Percentiles rank a stretch among this genome's conserved stretches.
phyloP scores from a whole-genome alignment of 192 early-diverging fungal genomes.

The Spinellus fusiger region DNA sequence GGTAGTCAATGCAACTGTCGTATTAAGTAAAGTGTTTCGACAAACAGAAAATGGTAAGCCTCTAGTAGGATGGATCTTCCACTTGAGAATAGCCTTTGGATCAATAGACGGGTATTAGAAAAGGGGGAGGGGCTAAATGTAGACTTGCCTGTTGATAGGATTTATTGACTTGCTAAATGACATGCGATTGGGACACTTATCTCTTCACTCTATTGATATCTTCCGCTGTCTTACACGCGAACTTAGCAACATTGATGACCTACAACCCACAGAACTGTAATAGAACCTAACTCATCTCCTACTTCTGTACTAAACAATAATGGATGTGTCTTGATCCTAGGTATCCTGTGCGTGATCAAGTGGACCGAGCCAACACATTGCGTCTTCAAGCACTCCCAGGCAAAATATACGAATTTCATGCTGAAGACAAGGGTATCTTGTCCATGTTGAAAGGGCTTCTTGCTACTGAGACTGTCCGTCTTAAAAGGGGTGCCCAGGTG shows the following conservation, averaged over 20 bases:
- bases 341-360: slow-evolving; percentile 60
- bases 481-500: slow-evolving; percentile 77
- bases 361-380: slow-evolving; percentile 62
- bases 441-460: slow-evolving; percentile 38
- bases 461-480: slow-evolving; percentile 53
- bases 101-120: neutral
- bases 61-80: neutral
- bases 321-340: slow-evolving; percentile 7
- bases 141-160: slow-evolving; percentile 14
- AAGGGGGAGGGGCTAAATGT: neutral
- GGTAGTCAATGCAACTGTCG: slow-evolving; percentile 45
- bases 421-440: slow-evolving; percentile 35
- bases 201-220: slow-evolving; percentile 37
- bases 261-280: slow-evolving; percentile 68
- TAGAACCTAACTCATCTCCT: neutral
- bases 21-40: slow-evolving; percentile 74
- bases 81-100: neutral
- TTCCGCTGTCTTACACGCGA: slow-evolving; percentile 41
- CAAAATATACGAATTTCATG: slow-evolving; percentile 35
- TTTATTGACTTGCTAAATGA: slow-evolving; percentile 83
- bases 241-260: slow-evolving; percentile 47
- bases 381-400: slow-evolving; percentile 51
- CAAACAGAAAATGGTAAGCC: slow-evolving; percentile 61
- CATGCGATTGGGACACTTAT: slow-evolving; percentile 66
- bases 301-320: neutral